These are phyloP conservation scores for Harringtonia aguacate DNA, from an alignment of 2,329 filamentous ascomycete genomes.

Conservation along the genomic window DNA sequence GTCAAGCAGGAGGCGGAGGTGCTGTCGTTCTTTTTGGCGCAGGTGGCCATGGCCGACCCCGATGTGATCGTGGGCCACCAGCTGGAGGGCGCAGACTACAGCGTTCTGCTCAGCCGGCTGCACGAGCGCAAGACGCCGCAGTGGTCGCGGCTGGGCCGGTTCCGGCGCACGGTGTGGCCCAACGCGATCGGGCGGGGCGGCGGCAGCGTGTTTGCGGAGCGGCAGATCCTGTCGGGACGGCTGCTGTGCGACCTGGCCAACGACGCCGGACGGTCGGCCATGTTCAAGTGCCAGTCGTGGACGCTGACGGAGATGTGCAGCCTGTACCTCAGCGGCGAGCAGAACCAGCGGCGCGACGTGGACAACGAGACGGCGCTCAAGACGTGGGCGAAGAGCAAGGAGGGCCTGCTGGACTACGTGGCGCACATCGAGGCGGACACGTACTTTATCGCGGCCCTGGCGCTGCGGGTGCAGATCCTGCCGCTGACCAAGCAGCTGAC, in stretches of 20 bases:
- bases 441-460: slow-evolving; percentile 87
- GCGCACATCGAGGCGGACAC: slow-evolving; percentile 92
- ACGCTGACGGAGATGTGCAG: slow-evolving; percentile 96
- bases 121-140: slow-evolving; percentile 84
- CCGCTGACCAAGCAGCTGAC: slow-evolving; percentile 91
- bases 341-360: slow-evolving; percentile 64
- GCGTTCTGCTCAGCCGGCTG: slow-evolving; percentile 75
- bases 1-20: slow-evolving; percentile 79
- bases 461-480: slow-evolving; percentile 80
- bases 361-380: slow-evolving; percentile 82
- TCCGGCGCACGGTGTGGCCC: slow-evolving; percentile 80
- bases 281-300: slow-evolving; percentile 97
- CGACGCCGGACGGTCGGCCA: slow-evolving; percentile 91
- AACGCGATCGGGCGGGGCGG: slow-evolving; percentile 74
- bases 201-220: slow-evolving; percentile 85
- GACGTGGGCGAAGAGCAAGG: slow-evolving; percentile 73
- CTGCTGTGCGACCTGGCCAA: slow-evolving; percentile 91
- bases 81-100: slow-evolving; percentile 95
- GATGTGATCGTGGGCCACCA: slow-evolving; percentile 92
- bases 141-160: slow-evolving; percentile 85
- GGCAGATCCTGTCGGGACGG: slow-evolving; percentile 79
- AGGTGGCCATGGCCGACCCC: slow-evolving; percentile 79
- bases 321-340: slow-evolving; percentile 58
- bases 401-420: slow-evolving; percentile 86
- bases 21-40: slow-evolving; percentile 77